Evolutionary conservation across 345 rosid genomes (phyloP), one percentile per base, ranked within the genome.

Genomic region (Anacardium occidentale): DNA sequence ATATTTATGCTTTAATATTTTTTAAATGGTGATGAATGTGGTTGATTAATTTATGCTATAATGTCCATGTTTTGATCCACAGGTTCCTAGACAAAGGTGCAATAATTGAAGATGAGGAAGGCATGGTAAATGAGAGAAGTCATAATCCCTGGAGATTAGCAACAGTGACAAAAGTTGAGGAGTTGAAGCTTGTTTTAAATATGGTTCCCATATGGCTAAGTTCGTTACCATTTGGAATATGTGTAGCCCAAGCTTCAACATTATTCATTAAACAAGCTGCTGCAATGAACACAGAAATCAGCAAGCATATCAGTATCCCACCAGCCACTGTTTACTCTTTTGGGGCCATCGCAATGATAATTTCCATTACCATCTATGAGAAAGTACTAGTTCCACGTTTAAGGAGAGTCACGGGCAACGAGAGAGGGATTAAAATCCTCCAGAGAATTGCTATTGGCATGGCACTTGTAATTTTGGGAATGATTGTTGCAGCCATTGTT

Each of bases 391-490:
- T 83, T 18, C 91, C 90, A 14, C 37, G 68, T 9, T 61, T 79
- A 20, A 77, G 84, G 59, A 79, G 74, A 22, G 3, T 45, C 7
- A 87, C 82, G 0, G 80, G 89, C 34, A 72, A 74, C 22, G 87
- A 84, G 72, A 69, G 90, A 62, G 91, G 90, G 34, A 70, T 89
- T 10, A 81, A 66, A 25, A 84, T 85, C 58, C 84, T 85, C 22
- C 85, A 77, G 50, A 80, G 91, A 57, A 75, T 89, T 1, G 87
- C 86, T 6, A 71, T 79, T 67, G 94, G 89, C 45, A 78, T 84
- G 87, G 58, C 75, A 2, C 76, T 89, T 66, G 74, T 85, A 0
- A 45, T 71, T 44, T 1, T 74, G 7, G 60, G 83, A 51, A 81
- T 89, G 90, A 45, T 55, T 21, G 80, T 76, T 37, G 86, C 89